Percentiles rank a stretch among this genome's conserved stretches.
These are phyloP conservation scores for Penicillium sclerotigenum DNA, from an alignment of 2,329 filamentous ascomycete genomes.

Conservation along the genomic window DNA sequence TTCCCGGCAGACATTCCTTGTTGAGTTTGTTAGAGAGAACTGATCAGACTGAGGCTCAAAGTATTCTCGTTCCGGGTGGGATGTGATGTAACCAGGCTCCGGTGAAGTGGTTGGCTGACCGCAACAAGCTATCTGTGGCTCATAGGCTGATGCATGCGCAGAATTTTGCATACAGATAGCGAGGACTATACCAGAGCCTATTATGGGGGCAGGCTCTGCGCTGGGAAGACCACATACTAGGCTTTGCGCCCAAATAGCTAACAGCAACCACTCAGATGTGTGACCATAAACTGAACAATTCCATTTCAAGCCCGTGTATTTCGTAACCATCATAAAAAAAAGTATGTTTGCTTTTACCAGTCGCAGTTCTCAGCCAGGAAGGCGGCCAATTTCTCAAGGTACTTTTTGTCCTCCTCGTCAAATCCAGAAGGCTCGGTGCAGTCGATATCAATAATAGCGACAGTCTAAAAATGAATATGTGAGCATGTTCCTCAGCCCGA, in stretches of 20 bases:
- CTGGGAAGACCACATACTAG: neutral
- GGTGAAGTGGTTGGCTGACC: too few relatives aligned
- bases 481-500: neutral
- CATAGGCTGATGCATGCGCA: too few relatives aligned
- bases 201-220: too few relatives aligned
- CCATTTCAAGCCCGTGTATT: neutral
- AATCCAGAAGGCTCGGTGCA: conserved; percentile 45
- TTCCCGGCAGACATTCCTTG: too few relatives aligned
- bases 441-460: conserved; percentile 50
- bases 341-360: conserved; percentile 26
- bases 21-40: too few relatives aligned
- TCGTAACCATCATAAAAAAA: neutral
- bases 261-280: neutral
- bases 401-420: conserved; percentile 44
- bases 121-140: too few relatives aligned
- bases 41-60: too few relatives aligned
- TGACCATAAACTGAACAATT: neutral
- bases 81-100: too few relatives aligned
- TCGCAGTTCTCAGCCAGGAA: conserved; percentile 44
- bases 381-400: conserved; percentile 42
- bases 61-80: too few relatives aligned
- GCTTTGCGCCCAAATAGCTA: neutral
- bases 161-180: too few relatives aligned
- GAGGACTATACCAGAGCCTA: too few relatives aligned
- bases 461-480: conserved; percentile 33